Evolutionary conservation across 2,329 filamentous ascomycete species (phyloP).

Genomic region (Nemania sp.): DNA sequence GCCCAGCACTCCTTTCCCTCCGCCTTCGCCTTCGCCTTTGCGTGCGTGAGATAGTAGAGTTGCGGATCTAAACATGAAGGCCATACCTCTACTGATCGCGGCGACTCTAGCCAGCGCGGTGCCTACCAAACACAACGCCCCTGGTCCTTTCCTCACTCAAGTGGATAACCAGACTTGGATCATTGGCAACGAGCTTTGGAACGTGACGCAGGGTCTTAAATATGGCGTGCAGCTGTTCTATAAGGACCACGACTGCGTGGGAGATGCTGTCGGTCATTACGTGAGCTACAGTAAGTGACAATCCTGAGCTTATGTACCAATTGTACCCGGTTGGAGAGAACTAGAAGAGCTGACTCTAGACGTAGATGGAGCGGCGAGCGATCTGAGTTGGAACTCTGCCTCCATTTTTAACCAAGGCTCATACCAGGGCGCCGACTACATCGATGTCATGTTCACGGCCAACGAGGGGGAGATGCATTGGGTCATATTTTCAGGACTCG

Average conservation of each 20-base stretch:
- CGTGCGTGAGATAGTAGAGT: background rate
- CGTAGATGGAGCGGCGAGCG: constrained; percentile 59
- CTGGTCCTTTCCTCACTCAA: constrained; percentile 46
- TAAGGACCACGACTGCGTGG: constrained; percentile 49
- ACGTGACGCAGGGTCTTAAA: constrained; percentile 47
- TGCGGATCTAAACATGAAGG: constrained; percentile 14
- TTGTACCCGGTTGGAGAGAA: background rate
- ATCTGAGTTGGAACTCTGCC: constrained; percentile 62
- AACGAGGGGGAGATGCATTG: constrained; percentile 63
- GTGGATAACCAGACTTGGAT: constrained; percentile 48
- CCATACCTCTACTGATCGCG: background rate
- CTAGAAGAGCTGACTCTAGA: background rate
- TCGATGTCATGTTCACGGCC: constrained; percentile 62
- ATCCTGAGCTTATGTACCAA: background rate
- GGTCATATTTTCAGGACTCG: constrained; percentile 61
- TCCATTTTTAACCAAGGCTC: constrained; percentile 53
- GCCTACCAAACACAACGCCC: constrained; percentile 4
- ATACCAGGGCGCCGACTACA: constrained; percentile 55
- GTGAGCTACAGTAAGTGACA: constrained; percentile 49
- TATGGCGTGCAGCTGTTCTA: constrained; percentile 49
- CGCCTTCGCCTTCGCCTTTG: background rate
- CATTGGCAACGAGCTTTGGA: constrained; percentile 51
- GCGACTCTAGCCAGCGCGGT: constrained; percentile 11
- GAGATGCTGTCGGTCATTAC: constrained; percentile 50
- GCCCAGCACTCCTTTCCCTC: background rate